These are phyloP conservation scores for Daldinia childiae DNA, from an alignment of 495 filamentous ascomycete species.

Conservation along the genomic window DNA sequence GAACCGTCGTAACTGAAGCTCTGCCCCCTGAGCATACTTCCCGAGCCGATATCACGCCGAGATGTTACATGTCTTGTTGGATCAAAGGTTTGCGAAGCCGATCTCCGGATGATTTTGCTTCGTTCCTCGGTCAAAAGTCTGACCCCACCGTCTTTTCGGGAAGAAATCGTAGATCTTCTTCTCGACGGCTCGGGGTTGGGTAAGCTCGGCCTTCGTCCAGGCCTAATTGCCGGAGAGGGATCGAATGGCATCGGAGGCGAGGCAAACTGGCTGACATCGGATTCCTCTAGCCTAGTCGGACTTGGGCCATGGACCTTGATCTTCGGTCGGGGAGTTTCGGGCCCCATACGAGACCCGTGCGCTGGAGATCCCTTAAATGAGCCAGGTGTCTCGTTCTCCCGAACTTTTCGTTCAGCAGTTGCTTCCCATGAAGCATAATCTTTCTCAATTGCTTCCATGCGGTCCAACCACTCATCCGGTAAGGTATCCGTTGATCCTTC, in stretches of 20 bases:
- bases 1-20: slow-evolving; percentile 27
- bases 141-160: not conserved
- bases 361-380: slow-evolving; percentile 7
- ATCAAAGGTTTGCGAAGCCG: slow-evolving; percentile 18
- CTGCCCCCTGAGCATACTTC: not conserved
- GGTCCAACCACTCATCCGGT: slow-evolving; percentile 87
- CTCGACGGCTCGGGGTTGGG: slow-evolving; percentile 21
- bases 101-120: not conserved
- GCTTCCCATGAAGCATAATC: slow-evolving; percentile 81
- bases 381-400: slow-evolving; percentile 46
- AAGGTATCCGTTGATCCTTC: slow-evolving; percentile 85
- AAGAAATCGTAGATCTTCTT: slow-evolving; percentile 7
- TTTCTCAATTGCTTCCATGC: slow-evolving; percentile 80
- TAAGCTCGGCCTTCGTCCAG: not conserved
- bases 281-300: slow-evolving; percentile 24
- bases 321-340: slow-evolving; percentile 34
- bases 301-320: slow-evolving; percentile 37
- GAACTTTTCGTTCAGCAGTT: slow-evolving; percentile 52
- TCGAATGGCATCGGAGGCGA: slow-evolving; percentile 35
- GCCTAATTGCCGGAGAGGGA: slow-evolving; percentile 13
- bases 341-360: slow-evolving; percentile 8
- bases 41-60: slow-evolving; percentile 8
- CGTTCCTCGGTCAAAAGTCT: slow-evolving; percentile 2
- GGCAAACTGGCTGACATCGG: slow-evolving; percentile 29
- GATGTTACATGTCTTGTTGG: slow-evolving; percentile 3